Percentiles rank a stretch among this genome's conserved stretches.
Conservation (phyloP, 129 eudicot genomes). For the Artemisia tridentata region DNA sequence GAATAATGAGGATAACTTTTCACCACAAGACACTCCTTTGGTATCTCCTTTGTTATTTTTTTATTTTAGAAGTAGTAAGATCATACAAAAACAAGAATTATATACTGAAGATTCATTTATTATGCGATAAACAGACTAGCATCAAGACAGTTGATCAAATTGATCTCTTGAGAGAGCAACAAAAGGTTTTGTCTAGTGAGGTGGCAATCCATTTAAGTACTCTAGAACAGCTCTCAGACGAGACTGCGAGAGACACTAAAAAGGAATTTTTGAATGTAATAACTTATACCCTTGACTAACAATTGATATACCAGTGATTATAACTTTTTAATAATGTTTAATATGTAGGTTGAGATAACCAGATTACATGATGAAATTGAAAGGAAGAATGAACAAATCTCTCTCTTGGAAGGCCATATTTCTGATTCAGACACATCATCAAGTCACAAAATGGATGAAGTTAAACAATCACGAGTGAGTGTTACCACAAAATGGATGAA, state of each 20-base stretch:
- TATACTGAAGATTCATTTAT: not conserved
- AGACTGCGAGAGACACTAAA: slow-evolving; percentile 45
- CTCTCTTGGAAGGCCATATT: slow-evolving; percentile 57
- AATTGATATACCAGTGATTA: not conserved
- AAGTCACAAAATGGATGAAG: slow-evolving; percentile 45
- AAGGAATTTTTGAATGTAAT: slow-evolving; percentile 53
- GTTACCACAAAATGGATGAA: slow-evolving; percentile 38
- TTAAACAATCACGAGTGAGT: slow-evolving; percentile 61
- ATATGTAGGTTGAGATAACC: slow-evolving; percentile 56
- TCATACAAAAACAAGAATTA: not conserved
- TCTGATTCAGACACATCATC: slow-evolving; percentile 43
- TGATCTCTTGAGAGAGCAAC: slow-evolving; percentile 79
- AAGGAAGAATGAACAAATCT: slow-evolving; percentile 62
- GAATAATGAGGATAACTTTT: slow-evolving; percentile 51
- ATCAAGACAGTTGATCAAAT: slow-evolving; percentile 54
- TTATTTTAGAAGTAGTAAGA: not conserved
- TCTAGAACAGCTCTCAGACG: slow-evolving; percentile 61
- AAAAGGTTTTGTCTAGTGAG: slow-evolving; percentile 74
- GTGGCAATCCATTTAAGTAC: slow-evolving; percentile 69
- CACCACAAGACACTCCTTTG: slow-evolving; percentile 67
- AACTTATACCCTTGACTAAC: not conserved
- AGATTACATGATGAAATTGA: slow-evolving; percentile 64
- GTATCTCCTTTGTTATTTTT: slow-evolving; percentile 40
- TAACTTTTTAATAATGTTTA: slow-evolving; percentile 16
- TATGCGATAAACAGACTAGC: slow-evolving; percentile 48